These are phyloP conservation scores for Mucor mucedo DNA, from an alignment of 371 early-diverging fungal species.

Conservation along the genomic window DNA sequence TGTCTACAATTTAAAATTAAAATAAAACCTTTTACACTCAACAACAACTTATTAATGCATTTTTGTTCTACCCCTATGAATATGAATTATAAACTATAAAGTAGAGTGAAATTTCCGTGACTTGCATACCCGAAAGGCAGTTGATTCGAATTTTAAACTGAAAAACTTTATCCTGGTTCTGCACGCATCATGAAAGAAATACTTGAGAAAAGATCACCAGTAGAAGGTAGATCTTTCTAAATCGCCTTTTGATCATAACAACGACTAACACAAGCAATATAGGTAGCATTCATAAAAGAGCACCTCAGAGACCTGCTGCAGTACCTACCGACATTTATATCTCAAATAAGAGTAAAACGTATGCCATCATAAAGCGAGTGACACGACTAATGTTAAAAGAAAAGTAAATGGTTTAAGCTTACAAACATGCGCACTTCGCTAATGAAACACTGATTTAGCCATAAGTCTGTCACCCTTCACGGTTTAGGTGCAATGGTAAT, in stretches of 20 bases:
- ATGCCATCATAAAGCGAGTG: slow-evolving; percentile 45
- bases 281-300: slow-evolving; percentile 54
- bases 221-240: slow-evolving; percentile 3
- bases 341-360: slow-evolving; percentile 51
- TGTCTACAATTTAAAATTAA: slow-evolving; percentile 13
- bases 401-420: slow-evolving; percentile 26
- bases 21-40: background rate
- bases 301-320: slow-evolving; percentile 55
- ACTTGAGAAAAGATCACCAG: slow-evolving; percentile 1
- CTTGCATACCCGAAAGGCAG: too few relatives aligned
- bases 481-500: slow-evolving; percentile 75
- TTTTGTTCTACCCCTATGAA: too few relatives aligned
- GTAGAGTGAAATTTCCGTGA: too few relatives aligned
- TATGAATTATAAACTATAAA: too few relatives aligned
- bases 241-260: background rate
- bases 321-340: slow-evolving; percentile 64
- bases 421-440: background rate
- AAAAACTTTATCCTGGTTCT: too few relatives aligned
- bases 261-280: background rate
- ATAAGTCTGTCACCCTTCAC: slow-evolving; percentile 60
- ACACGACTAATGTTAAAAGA: slow-evolving; percentile 52
- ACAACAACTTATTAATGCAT: too few relatives aligned
- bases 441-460: slow-evolving; percentile 25
- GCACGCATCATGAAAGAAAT: background rate
- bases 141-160: too few relatives aligned